Percentiles rank a stretch among this genome's conserved stretches.
Evolutionary conservation across 768 basidiomycete genomes (phyloP).

Genomic region (Lyophyllum atratum): DNA sequence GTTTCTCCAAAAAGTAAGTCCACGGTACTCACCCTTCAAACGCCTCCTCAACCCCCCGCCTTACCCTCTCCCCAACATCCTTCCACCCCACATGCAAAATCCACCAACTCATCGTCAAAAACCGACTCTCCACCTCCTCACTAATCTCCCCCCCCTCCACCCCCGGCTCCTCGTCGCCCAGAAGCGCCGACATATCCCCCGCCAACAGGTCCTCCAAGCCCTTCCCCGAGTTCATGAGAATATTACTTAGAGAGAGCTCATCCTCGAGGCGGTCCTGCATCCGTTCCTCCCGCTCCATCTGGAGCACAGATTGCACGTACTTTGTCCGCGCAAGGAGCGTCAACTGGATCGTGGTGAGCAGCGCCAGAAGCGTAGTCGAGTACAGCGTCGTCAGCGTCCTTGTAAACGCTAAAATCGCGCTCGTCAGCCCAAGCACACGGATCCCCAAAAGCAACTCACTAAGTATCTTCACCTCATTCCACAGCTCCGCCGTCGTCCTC

Average conservation of each 20-base stretch:
- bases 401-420: slow-evolving; percentile 66
- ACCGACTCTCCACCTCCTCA: slow-evolving; percentile 77
- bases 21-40: slow-evolving; percentile 74
- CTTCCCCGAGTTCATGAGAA: slow-evolving; percentile 31
- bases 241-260: slow-evolving; percentile 38
- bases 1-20: neutral
- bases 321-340: slow-evolving; percentile 80
- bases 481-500: slow-evolving; percentile 78
- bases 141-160: slow-evolving; percentile 35
- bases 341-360: slow-evolving; percentile 88
- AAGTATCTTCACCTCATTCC: slow-evolving; percentile 91
- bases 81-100: slow-evolving; percentile 91
- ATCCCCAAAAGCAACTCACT: slow-evolving; percentile 45
- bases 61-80: slow-evolving; percentile 72
- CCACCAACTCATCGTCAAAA: slow-evolving; percentile 92
- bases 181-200: slow-evolving; percentile 19
- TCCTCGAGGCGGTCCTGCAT: slow-evolving; percentile 45
- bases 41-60: slow-evolving; percentile 76
- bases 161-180: slow-evolving; percentile 24
- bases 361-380: slow-evolving; percentile 78
- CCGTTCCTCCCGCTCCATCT: slow-evolving; percentile 61
- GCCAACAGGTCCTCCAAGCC: slow-evolving; percentile 25
- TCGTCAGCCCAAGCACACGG: neutral
- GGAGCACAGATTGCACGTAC: slow-evolving; percentile 71
- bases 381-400: slow-evolving; percentile 86